phyloP scores from a whole-genome alignment of 2,329 filamentous ascomycete genomes.

The Colletotrichum magnum region DNA sequence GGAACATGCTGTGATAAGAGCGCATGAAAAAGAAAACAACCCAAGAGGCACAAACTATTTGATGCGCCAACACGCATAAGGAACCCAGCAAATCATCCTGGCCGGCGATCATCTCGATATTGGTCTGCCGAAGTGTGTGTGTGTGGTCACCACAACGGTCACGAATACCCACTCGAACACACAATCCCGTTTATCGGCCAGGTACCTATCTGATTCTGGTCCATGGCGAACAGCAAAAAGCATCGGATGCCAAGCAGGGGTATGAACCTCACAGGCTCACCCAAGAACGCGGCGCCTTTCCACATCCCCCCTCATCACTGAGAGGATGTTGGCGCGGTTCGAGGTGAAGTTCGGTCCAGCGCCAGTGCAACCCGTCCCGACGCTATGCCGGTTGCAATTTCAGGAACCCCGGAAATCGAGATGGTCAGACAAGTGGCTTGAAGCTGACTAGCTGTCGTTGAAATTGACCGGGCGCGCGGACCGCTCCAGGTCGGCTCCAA shows the following conservation, averaged over 20 bases:
- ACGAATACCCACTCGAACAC: background rate
- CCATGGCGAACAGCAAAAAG: constrained; percentile 18
- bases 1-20: constrained; percentile 25
- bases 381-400: constrained; percentile 38
- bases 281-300: background rate
- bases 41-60: constrained; percentile 31
- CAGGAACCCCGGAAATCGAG: constrained; percentile 21
- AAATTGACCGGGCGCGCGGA: constrained; percentile 36
- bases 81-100: constrained; percentile 15
- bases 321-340: constrained; percentile 7
- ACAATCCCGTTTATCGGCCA: background rate
- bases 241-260: constrained; percentile 37
- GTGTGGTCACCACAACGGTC: constrained; percentile 27
- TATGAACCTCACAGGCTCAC: background rate
- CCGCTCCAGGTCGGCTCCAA: constrained; percentile 13
- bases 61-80: constrained; percentile 15
- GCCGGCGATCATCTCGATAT: constrained; percentile 27
- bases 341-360: constrained; percentile 22
- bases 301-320: background rate
- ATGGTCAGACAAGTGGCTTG: constrained; percentile 41
- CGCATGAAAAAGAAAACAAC: constrained; percentile 29
- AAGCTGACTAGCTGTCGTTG: constrained; percentile 38
- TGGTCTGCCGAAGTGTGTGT: constrained; percentile 6
- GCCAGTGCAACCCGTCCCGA: constrained; percentile 35
- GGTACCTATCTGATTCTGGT: background rate